phyloP scores from a whole-genome alignment of 805 yeast genomes.

The Teunomyces gatunensis region DNA sequence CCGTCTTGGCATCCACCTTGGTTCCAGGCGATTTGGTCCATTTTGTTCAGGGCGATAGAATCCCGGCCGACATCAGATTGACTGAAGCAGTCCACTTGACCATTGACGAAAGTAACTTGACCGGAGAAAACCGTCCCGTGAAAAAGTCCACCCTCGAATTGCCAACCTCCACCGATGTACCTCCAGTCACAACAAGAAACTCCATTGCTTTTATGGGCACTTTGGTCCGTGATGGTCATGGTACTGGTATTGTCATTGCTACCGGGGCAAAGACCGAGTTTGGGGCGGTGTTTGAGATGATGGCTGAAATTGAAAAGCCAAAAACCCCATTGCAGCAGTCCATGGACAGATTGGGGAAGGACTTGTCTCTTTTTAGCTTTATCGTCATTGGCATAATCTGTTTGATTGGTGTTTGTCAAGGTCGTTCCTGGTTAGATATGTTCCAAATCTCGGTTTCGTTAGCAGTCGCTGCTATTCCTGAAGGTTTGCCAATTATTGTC shows the following conservation, averaged over 20 bases:
- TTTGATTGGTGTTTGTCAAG: slow-evolving; percentile 84
- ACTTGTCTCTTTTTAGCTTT: slow-evolving; percentile 80
- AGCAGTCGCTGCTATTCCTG: slow-evolving; percentile 99
- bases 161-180: slow-evolving; percentile 22
- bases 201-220: slow-evolving; percentile 97
- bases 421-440: slow-evolving; percentile 96
- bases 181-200: slow-evolving; percentile 65
- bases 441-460: slow-evolving; percentile 94
- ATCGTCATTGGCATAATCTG: slow-evolving; percentile 89
- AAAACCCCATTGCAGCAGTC: slow-evolving; percentile 94
- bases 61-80: slow-evolving; percentile 92
- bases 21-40: slow-evolving; percentile 97
- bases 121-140: slow-evolving; percentile 94
- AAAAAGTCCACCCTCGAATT: slow-evolving; percentile 56
- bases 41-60: slow-evolving; percentile 88
- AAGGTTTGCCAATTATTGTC: slow-evolving; percentile 96
- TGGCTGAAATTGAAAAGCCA: slow-evolving; percentile 93
- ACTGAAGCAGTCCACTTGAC: slow-evolving; percentile 74
- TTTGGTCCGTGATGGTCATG: slow-evolving; percentile 92
- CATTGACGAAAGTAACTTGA: slow-evolving; percentile 90
- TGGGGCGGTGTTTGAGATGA: slow-evolving; percentile 93
- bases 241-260: slow-evolving; percentile 88
- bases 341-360: slow-evolving; percentile 94
- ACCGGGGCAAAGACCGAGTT: slow-evolving; percentile 89
- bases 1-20: slow-evolving; percentile 79